These are phyloP conservation scores for Fusarium chuoi DNA, from an alignment of 2,329 filamentous ascomycete species.

Conservation along the genomic window DNA sequence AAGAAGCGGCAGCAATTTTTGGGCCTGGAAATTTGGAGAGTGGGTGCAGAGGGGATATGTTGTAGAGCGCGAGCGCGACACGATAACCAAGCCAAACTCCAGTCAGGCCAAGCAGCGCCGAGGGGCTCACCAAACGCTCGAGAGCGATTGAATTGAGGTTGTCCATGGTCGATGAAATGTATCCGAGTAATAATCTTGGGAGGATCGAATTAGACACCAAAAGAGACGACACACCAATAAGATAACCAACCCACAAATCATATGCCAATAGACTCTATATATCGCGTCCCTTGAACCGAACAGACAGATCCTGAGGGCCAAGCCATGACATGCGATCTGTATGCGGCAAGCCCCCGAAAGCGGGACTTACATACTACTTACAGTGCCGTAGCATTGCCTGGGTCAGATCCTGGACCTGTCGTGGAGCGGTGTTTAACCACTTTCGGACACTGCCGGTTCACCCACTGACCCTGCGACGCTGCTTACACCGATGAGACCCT, in stretches of 20 bases:
- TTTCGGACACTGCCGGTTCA: neutral
- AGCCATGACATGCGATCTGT: neutral
- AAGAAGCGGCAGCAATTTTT: conserved; percentile 49
- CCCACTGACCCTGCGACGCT: neutral
- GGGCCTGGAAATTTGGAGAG: conserved; percentile 52
- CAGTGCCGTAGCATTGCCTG: neutral
- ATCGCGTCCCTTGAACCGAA: fast-evolving
- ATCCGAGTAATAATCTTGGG: neutral
- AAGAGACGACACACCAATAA: neutral
- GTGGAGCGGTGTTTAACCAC: neutral
- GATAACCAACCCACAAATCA: neutral
- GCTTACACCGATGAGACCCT: neutral
- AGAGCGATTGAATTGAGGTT: neutral
- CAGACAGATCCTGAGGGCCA: fast-evolving
- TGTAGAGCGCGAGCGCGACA: conserved; percentile 47
- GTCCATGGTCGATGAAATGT: neutral
- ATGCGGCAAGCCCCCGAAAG: neutral
- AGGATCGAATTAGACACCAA: fast-evolving
- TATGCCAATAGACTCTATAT: neutral
- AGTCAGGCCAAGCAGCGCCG: conserved; percentile 13
- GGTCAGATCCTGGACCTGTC: neutral
- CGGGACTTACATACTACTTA: too few species aligned
- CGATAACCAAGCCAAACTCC: conserved; percentile 47
- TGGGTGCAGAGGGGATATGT: conserved; percentile 54
- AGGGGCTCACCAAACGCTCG: neutral